Percentiles rank a stretch among this genome's conserved stretches.
Evolutionary conservation across 257 asterid genomes (phyloP).

Genomic region (Mitragyna speciosa): DNA sequence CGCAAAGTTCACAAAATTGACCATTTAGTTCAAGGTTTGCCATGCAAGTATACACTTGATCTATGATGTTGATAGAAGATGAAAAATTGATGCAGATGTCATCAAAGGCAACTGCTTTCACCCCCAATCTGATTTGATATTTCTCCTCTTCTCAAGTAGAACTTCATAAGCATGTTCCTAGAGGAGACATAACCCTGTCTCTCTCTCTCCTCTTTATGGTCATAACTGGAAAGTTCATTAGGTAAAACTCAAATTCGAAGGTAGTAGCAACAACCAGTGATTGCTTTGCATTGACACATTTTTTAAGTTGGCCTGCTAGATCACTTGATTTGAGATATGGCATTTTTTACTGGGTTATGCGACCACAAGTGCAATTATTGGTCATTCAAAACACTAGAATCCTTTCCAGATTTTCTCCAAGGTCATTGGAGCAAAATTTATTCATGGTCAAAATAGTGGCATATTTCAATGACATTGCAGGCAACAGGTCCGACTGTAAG

Average conservation of each 20-base stretch:
- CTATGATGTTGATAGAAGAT: not conserved
- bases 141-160: not conserved
- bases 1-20: conserved; percentile 75
- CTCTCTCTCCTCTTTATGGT: too few species aligned
- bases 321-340: not conserved
- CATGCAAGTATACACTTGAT: not conserved
- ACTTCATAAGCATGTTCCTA: not conserved
- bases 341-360: too few species aligned
- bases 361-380: not conserved
- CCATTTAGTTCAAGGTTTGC: conserved; percentile 26
- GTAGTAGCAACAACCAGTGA: too few species aligned
- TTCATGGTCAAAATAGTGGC: too few species aligned
- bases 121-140: not conserved
- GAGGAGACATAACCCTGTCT: not conserved
- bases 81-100: not conserved
- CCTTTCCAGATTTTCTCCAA: too few species aligned
- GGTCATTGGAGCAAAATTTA: too few species aligned
- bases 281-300: not conserved
- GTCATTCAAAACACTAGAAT: not conserved
- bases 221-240: not conserved
- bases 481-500: too few species aligned
- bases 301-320: not conserved
- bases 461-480: too few species aligned
- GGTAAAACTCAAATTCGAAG: too few species aligned
- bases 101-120: not conserved